Conservation (phyloP, 176 grass and related monocot species). For the Aegilops sharonensis region DNA sequence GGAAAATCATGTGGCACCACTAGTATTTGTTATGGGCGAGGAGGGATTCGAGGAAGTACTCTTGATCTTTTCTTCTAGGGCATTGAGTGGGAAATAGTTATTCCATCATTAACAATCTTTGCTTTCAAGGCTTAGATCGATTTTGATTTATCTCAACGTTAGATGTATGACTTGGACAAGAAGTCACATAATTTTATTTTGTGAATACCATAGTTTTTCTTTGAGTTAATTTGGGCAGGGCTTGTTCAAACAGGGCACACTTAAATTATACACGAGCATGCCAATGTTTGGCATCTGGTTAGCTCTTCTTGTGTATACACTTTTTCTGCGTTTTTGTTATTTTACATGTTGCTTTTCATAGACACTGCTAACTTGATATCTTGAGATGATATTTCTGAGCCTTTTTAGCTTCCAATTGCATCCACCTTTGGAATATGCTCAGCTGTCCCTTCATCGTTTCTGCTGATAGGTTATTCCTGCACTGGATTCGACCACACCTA, state of each 20-base stretch:
- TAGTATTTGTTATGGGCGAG: neutral
- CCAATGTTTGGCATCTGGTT: conserved; percentile 11
- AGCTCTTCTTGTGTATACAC: neutral
- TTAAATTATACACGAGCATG: neutral
- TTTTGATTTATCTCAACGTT: neutral
- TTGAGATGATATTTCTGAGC: conserved; percentile 7
- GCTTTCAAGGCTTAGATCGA: neutral
- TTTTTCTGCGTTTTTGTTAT: neutral
- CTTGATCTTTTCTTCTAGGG: neutral
- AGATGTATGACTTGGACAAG: neutral
- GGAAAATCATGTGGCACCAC: neutral
- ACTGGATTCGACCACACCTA: conserved; percentile 85
- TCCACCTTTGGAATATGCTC: conserved; percentile 8
- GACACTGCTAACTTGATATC: neutral
- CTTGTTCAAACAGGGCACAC: neutral
- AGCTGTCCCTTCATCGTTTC: conserved; percentile 28
- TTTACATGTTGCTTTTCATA: conserved; percentile 5
- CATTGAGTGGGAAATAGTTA: neutral
- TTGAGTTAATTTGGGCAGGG: neutral
- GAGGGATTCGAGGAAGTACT: neutral
- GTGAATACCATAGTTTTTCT: neutral
- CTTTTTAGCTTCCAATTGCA: conserved; percentile 14
- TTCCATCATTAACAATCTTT: neutral
- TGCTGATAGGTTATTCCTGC: conserved; percentile 89
- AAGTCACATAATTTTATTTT: conserved; percentile 2